These are phyloP conservation scores for Oryza nivara DNA, from an alignment of 176 grass and related monocot species.

Conservation along the genomic window DNA sequence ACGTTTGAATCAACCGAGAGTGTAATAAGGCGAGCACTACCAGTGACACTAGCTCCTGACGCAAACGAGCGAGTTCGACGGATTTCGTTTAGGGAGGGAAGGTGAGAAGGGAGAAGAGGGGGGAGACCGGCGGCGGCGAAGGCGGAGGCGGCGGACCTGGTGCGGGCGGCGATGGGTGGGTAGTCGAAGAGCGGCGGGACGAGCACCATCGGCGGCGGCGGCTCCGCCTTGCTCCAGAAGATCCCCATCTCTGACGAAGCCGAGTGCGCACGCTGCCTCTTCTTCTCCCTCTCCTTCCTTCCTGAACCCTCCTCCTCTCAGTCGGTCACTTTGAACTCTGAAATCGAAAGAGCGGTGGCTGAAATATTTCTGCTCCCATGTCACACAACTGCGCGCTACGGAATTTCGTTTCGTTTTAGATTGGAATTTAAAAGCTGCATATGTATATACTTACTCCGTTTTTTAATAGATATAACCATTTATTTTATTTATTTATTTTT, in stretches of 20 bases:
- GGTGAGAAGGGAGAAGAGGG: not conserved
- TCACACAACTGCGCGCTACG: no score
- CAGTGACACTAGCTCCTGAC: not conserved
- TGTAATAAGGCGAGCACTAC: not conserved
- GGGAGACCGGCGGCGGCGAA: not conserved
- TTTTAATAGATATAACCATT: no score
- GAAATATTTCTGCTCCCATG: no score
- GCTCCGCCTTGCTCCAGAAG: slow-evolving; percentile 54
- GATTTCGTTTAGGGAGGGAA: not conserved
- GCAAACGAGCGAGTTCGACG: not conserved
- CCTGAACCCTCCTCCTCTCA: no score
- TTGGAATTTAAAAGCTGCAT: no score
- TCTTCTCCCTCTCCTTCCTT: not conserved
- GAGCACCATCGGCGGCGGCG: slow-evolving; percentile 88
- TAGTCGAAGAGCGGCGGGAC: slow-evolving; percentile 97
- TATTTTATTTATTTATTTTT: no score
- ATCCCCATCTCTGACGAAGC: slow-evolving; percentile 40
- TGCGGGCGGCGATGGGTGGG: slow-evolving; percentile 87
- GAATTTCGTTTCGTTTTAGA: no score
- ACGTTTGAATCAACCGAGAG: not conserved
- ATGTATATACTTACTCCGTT: no score
- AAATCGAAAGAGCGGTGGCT: no score
- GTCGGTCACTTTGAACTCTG: no score
- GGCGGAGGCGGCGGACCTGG: slow-evolving; percentile 55
- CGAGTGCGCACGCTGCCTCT: not conserved